Percentiles rank a stretch among this genome's conserved stretches.
phyloP scores from a whole-genome alignment of 1,139 yeast species.

The Scheffersomyces quercinus region DNA sequence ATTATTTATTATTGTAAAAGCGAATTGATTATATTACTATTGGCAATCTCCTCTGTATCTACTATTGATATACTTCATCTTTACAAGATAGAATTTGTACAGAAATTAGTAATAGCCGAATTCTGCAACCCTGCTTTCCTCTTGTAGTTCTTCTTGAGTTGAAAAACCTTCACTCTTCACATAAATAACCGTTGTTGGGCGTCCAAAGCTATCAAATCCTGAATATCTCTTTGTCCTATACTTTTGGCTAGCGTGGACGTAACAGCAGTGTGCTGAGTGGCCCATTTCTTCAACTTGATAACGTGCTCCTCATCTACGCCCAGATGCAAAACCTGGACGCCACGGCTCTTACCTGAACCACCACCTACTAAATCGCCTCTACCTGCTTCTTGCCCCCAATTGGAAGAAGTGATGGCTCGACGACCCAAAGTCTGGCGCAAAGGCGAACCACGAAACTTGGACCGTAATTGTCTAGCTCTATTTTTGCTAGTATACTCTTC shows the following conservation, averaged over 20 bases:
- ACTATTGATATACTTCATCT: no score
- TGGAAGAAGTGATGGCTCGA: neutral
- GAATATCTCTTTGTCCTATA: conserved; percentile 14
- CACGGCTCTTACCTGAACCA: neutral
- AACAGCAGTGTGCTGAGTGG: neutral
- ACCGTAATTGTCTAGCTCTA: neutral
- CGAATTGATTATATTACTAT: no score
- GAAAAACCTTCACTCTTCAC: neutral
- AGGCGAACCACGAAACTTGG: neutral
- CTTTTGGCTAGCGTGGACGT: conserved; percentile 7
- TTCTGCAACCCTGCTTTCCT: no score
- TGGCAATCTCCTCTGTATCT: no score
- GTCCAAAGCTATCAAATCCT: conserved; percentile 23
- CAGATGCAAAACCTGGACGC: neutral
- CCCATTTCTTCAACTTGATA: conserved; percentile 6
- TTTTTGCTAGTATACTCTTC: neutral
- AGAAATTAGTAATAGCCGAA: no score
- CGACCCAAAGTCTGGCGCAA: neutral
- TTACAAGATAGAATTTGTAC: no score
- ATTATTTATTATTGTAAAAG: no score
- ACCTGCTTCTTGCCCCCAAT: neutral
- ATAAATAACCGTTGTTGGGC: conserved; percentile 24
- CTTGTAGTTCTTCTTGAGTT: no score
- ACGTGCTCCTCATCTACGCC: conserved; percentile 8
- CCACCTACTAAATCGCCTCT: neutral